A percentile compares a stretch with the other conserved stretches of the same genome.
Conservation (phyloP, 495 filamentous ascomycete species). For the Evernia prunastri region DNA sequence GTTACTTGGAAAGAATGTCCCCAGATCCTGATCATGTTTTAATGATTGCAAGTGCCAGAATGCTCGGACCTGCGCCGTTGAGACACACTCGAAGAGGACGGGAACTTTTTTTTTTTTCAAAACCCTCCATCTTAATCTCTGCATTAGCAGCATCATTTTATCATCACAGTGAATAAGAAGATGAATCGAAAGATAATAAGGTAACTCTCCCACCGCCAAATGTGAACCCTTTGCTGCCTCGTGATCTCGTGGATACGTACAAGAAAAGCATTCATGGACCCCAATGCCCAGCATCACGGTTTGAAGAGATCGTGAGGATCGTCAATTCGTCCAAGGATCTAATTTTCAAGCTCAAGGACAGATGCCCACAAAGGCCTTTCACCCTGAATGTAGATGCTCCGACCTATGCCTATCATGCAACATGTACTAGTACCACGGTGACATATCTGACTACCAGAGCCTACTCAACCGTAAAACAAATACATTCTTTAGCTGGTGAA, state of each 20-base stretch:
- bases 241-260: not conserved
- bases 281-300: not conserved
- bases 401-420: not conserved
- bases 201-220: not conserved
- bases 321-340: not conserved
- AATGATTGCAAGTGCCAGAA: too few relatives aligned
- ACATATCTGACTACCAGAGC: not conserved
- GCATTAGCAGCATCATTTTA: too few relatives aligned
- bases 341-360: not conserved
- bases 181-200: too few relatives aligned
- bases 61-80: too few relatives aligned
- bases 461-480: not conserved
- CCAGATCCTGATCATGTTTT: too few relatives aligned
- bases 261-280: not conserved
- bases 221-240: not conserved
- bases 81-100: too few relatives aligned
- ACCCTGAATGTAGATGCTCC: not conserved
- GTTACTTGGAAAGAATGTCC: too few relatives aligned
- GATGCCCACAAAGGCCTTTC: not conserved
- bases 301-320: not conserved
- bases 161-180: too few relatives aligned
- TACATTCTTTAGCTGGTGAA: slow-evolving; percentile 15
- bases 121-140: too few relatives aligned
- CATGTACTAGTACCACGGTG: not conserved
- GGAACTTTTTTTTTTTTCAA: too few relatives aligned